Evolutionary conservation across 345 rosid species (phyloP), one percentile per base, ranked within the genome.

Genomic region (Jatropha curcas): DNA sequence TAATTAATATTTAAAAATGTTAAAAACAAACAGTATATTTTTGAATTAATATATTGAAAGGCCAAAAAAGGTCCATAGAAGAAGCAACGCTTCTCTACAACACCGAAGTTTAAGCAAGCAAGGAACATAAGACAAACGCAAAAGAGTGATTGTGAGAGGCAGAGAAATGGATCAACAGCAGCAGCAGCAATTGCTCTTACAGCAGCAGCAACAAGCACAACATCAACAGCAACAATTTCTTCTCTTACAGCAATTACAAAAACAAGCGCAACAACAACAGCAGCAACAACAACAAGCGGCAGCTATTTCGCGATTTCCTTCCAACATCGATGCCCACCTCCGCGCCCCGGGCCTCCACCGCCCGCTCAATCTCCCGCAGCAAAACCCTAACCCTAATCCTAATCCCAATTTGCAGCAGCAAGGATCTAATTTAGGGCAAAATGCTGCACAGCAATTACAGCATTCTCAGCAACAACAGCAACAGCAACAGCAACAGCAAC

Each of bases 221-320:
- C 92, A 92, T 12, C 96, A 89, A 71, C 53, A 48, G n/a, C 98
- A 89, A 34, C 89, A 86, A 60, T 67, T 82, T 11, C 84, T 90
- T 4, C 80, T 86, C 53, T 76, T 89, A 51, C 91, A 88, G 39
- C 96, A 90, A 79, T 77, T 86, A 50, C 86, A 81, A 7, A 78
- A 82, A 62, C 86, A 84, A 72, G 82, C 86, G 9, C 79, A 76
- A 60, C 71, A 73, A 12, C 76, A 59, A 24, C 75, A 39, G 61
- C 92, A 84, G 61, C 80, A 84, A n/a, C 95, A 88, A 41, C 90
- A 87, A 39, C 97, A 92, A 58, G 90, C 93, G 2, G 81, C 89
- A 0, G 94, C 97, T 0, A 93, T 96, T 77, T 80, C 99, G 46
- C 87, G 98, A n/a, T 95, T 95, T 74, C 98, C 98, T 0, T 93